These are phyloP conservation scores for Opeltia flavorubescens DNA, from an alignment of 495 filamentous ascomycete genomes.

Conservation along the genomic window DNA sequence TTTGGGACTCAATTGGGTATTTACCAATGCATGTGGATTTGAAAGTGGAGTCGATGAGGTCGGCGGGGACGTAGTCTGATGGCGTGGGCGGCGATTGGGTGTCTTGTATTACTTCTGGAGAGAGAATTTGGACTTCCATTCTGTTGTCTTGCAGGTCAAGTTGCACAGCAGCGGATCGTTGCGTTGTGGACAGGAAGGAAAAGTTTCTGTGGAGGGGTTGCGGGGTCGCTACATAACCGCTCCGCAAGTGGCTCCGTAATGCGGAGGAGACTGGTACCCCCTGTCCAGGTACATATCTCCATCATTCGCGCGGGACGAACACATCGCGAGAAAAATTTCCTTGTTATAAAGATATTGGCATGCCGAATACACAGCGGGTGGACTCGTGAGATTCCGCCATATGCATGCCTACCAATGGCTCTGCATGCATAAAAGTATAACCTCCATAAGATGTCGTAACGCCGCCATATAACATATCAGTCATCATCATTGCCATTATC, in stretches of 20 bases:
- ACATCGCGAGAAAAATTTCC: too few relatives aligned
- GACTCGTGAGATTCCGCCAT: too few relatives aligned
- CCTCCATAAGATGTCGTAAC: neutral
- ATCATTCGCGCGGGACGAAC: too few relatives aligned
- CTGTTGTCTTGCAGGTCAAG: neutral
- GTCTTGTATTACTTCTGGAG: slow-evolving; percentile 13
- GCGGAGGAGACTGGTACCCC: too few relatives aligned
- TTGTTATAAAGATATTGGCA: too few relatives aligned
- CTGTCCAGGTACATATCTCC: too few relatives aligned
- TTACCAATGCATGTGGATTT: slow-evolving; percentile 54
- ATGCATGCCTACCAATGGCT: too few relatives aligned
- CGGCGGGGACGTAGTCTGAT: slow-evolving; percentile 22
- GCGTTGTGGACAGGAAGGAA: neutral
- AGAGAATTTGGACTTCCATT: slow-evolving; percentile 16
- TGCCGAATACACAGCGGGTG: too few relatives aligned
- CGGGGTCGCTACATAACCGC: neutral
- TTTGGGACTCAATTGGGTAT: too few relatives aligned
- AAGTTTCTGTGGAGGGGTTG: neutral
- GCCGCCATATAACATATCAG: neutral
- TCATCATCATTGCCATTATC: slow-evolving; percentile 6
- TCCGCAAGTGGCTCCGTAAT: neutral
- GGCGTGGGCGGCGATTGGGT: slow-evolving; percentile 4
- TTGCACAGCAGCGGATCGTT: neutral
- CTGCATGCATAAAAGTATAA: too few relatives aligned
- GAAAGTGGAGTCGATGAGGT: slow-evolving; percentile 60